Evolutionary conservation across 2,329 filamentous ascomycete species (phyloP), one percentile per base, ranked within the genome.

Genomic region (Ophiostoma tasmaniense): DNA sequence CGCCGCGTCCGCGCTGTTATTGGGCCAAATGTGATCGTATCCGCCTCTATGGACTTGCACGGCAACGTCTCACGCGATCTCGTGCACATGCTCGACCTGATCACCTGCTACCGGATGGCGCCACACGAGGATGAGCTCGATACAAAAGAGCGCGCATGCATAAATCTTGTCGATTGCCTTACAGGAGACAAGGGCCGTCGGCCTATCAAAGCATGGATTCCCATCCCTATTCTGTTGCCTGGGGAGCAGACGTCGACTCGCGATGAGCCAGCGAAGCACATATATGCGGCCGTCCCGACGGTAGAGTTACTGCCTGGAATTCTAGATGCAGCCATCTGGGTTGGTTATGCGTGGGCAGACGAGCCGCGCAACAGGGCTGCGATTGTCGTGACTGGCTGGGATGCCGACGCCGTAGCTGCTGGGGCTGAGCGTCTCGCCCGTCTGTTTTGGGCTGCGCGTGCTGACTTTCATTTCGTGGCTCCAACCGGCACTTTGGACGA

Each of bases 341-440:
- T 85, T 0, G 83, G 83, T 1, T 85, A 85, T 71, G 80, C 83
- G 0, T 85, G 83, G 83, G 83, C 83, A 0, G 83, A 85, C 70
- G 83, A 84, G 73, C 82, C 81, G 28, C 78, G 83, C 25, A 84
- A 85, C 69, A 78, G 81, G 7, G 83, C 82, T 0, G 80, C 75
- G 1, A 78, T 85, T 2, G 78, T 85, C 4, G 82, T 82, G 0
- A 85, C 83, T 0, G 83, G 83, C 13, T 84, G 83, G 83, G 78
- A 83, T 62, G 71, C 77, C 66, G 71, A 74, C 1, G 75, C 76
- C 0, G 77, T 83, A 1, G 73, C 76, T 0, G 70, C 70, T 0
- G 80, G 80, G 2, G 82, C 83, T 0, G 79, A 83, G 73, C 76
- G 75, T 33, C 74, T 85, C 7, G 82, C 83, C 10, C 74, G 72